These are phyloP conservation scores for Barnettozyma populi DNA, from an alignment of 805 yeast genomes.

Conservation along the genomic window DNA sequence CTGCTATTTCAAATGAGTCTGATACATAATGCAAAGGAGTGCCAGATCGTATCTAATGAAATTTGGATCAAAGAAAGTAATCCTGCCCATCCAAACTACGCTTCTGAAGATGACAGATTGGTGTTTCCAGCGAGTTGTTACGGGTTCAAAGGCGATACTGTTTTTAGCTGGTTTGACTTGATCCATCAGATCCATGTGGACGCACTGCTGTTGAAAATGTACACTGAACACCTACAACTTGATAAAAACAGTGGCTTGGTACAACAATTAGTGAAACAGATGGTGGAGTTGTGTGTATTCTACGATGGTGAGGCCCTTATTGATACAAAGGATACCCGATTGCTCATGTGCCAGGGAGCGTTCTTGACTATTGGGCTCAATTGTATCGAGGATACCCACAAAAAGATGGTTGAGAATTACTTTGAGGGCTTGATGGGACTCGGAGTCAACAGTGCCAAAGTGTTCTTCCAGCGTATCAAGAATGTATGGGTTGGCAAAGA, in stretches of 20 bases:
- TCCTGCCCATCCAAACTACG: conserved; percentile 20
- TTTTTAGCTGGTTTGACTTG: conserved; percentile 26
- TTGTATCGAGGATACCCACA: conserved; percentile 13
- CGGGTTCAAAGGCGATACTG: conserved; percentile 14
- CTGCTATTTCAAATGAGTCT: conserved; percentile 20
- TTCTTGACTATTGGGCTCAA: conserved; percentile 18
- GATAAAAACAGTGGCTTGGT: conserved; percentile 21
- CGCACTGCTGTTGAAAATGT: conserved; percentile 31
- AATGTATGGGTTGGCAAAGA: conserved; percentile 18
- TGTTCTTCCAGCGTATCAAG: conserved; percentile 14
- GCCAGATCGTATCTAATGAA: conserved; percentile 15
- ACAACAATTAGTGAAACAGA: conserved; percentile 14
- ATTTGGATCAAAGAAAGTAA: conserved; percentile 12
- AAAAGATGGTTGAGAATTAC: conserved; percentile 9
- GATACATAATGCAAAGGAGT: conserved; percentile 26
- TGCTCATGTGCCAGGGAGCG: conserved; percentile 23
- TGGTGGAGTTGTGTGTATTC: conserved; percentile 19
- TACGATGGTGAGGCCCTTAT: conserved; percentile 4
- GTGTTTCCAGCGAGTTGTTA: conserved; percentile 19
- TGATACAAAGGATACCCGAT: conserved; percentile 16
- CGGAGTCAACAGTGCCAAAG: conserved; percentile 20
- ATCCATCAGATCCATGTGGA: conserved; percentile 30
- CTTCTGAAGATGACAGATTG: neutral
- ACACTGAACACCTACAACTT: conserved; percentile 30
- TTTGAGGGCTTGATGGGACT: conserved; percentile 14